Base-by-base conservation (phyloP, 192 early-diverging fungal species). In the Backusella parvicylindrica region DNA sequence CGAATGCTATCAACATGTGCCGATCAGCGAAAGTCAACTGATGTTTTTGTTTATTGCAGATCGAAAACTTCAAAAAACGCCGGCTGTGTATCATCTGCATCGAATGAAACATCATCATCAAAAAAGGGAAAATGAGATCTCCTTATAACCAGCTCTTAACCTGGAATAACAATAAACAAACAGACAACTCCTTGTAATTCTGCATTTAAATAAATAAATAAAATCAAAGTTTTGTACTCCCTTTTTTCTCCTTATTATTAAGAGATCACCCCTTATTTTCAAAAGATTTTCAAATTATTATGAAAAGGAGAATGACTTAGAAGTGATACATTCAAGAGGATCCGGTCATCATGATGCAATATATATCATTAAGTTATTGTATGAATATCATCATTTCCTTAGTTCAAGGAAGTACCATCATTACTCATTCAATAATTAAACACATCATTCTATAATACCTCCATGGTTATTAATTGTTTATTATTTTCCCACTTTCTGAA, bases 91-190 rank as follows among this genome's bases (percentile, higher is more conserved):
- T 31, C 18, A 33, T 21, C 28, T 66, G 64, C 64, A 66, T 66
- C 18, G 33, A 35, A 35, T 66, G 64, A 66, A 66, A 66, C 64
- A 66, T 66, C 64, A 31, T 21, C 64, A 66, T 66, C 64, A 33
- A 21, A 35, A 35, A 65, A 35, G 32, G 15, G 31, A n/a, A 32
- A 35, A 66, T 18, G 64, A 35, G 64, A 66, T 66, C 64, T 66
- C 31, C 64, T 66, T 66, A n/a, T n/a, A 16, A 35, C 33, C 64
- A 35, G 31, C 15, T n/a, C 28, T 35, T 16, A 66, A 35, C 64
- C 31, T 66, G 64, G 28, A 33, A 66, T 35, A 66, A 60, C 56
- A 60, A 66, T 35, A 66, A 31, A 66, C 18, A 66, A 66, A 66
- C n/a, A 33, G 33, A 66, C 32, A 65, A 33, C 64, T 66, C 64